A percentile compares a stretch with the other conserved stretches of the same genome.
phyloP scores from a whole-genome alignment of 83 land plant genomes.

The Larix sibirica region DNA sequence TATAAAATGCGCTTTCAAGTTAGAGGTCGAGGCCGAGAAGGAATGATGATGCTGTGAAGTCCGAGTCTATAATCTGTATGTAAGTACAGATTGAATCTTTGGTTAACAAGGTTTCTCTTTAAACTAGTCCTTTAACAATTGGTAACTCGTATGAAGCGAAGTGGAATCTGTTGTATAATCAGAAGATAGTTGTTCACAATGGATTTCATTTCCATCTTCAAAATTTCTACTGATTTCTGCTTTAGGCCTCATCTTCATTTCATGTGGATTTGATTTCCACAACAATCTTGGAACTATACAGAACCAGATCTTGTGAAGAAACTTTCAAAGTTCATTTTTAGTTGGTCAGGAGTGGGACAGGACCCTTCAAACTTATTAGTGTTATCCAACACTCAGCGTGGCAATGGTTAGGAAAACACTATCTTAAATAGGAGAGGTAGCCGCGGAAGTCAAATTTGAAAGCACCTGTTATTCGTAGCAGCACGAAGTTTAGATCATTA shows the following conservation, averaged over 20 bases:
- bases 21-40: neutral
- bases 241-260: neutral
- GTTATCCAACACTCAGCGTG: neutral
- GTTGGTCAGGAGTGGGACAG: neutral
- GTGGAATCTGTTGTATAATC: conserved; percentile 1
- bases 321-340: neutral
- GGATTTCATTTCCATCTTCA: neutral
- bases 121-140: neutral
- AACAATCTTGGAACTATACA: neutral
- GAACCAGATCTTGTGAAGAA: too few relatives aligned
- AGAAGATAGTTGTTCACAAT: neutral
- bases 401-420: neutral
- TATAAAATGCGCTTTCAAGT: neutral
- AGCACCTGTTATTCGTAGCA: neutral
- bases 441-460: neutral
- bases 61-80: neutral
- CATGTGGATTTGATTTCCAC: neutral
- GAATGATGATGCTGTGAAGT: neutral
- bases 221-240: neutral
- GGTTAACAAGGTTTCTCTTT: neutral
- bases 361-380: neutral
- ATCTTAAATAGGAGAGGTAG: neutral
- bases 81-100: neutral
- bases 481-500: neutral
- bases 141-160: neutral